phyloP scores from a whole-genome alignment of 2,329 filamentous ascomycete genomes.

The Sporothrix brunneoviolacea region DNA sequence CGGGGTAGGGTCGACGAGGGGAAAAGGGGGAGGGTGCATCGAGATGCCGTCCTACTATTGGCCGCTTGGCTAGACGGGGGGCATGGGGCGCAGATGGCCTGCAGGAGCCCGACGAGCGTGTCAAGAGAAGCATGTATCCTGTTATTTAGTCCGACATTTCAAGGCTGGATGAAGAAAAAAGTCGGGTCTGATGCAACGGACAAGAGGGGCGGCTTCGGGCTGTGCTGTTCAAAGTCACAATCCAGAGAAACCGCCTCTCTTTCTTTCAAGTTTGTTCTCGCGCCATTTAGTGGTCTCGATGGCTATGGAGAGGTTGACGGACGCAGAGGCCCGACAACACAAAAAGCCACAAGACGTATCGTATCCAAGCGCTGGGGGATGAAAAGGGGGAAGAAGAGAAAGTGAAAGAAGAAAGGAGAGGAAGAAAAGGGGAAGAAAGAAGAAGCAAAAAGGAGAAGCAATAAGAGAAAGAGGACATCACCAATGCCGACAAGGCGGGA shows the following conservation, averaged over 20 bases:
- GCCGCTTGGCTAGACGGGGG: background rate
- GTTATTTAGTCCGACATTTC: slow-evolving; percentile 57
- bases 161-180: slow-evolving; percentile 41
- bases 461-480: background rate
- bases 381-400: too few species aligned
- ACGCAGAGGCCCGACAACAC: slow-evolving; percentile 9
- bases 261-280: slow-evolving; percentile 41
- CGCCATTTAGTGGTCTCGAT: slow-evolving; percentile 53
- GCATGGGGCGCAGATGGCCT: too few species aligned
- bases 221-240: too few species aligned
- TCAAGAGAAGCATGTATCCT: slow-evolving; percentile 42
- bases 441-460: background rate
- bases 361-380: slow-evolving; percentile 49
- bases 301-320: slow-evolving; percentile 43
- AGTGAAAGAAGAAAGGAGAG: background rate
- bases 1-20: background rate
- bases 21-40: background rate
- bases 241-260: background rate
- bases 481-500: too few species aligned
- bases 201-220: slow-evolving; percentile 19
- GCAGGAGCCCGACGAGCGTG: background rate
- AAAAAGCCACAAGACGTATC: slow-evolving; percentile 53
- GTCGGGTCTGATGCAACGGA: slow-evolving; percentile 59
- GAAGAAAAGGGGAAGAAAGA: background rate
- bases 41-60: slow-evolving; percentile 12